Evolutionary conservation across 305 asterid species (phyloP).

Genomic region (Fraxinus angustifolia): DNA sequence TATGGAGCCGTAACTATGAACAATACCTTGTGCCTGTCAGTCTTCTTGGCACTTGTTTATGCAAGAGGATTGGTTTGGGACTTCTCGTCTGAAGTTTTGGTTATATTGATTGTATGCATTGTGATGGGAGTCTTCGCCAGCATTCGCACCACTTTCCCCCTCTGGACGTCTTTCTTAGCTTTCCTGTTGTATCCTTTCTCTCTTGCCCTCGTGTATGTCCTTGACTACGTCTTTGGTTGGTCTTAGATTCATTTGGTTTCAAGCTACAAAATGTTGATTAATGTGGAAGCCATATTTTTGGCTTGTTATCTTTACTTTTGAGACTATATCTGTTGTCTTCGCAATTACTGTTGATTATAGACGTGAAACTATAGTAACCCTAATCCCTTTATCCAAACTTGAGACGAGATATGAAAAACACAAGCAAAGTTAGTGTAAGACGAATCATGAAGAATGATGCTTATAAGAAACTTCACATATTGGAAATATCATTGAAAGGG

Average conservation of each 20-base stretch:
- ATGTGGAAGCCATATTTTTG: not conserved
- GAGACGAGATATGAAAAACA: not conserved
- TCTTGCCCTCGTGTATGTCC: slow-evolving; percentile 74
- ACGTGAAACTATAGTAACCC: not conserved
- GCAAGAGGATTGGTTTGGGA: slow-evolving; percentile 77
- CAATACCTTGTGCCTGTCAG: slow-evolving; percentile 78
- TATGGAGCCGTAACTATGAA: slow-evolving; percentile 95
- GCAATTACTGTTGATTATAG: not conserved
- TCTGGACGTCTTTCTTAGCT: slow-evolving; percentile 75
- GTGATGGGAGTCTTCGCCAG: slow-evolving; percentile 79
- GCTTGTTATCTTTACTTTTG: not conserved
- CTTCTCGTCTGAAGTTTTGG: slow-evolving; percentile 89
- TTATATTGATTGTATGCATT: slow-evolving; percentile 76
- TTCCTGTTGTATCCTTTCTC: slow-evolving; percentile 76
- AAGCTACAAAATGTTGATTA: not conserved
- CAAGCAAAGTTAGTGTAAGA: not conserved
- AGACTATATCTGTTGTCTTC: not conserved
- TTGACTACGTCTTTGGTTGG: slow-evolving; percentile 86
- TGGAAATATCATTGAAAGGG: not conserved
- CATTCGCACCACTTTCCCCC: slow-evolving; percentile 68
- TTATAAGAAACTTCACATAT: not conserved
- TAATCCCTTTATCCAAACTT: not conserved
- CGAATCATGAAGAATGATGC: not conserved
- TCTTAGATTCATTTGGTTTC: slow-evolving; percentile 31
- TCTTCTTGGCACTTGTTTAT: slow-evolving; percentile 81